These are phyloP conservation scores for Luffa acutangula DNA, from an alignment of 306 rosid species.

Conservation along the genomic window DNA sequence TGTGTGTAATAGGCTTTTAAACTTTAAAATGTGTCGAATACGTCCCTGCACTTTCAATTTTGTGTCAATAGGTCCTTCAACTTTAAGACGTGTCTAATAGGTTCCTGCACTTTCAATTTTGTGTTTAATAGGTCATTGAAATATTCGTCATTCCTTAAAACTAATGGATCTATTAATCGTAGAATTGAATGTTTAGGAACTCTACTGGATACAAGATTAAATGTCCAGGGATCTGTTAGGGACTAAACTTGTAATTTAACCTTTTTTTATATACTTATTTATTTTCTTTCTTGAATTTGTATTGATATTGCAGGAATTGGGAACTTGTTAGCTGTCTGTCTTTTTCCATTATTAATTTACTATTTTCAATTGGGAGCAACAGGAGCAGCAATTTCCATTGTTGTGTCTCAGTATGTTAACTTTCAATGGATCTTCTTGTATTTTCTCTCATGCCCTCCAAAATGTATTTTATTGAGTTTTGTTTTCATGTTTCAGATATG, in stretches of 20 bases:
- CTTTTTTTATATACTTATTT: slow-evolving; percentile 1
- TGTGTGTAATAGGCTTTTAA: no score
- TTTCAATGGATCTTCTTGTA: slow-evolving; percentile 1
- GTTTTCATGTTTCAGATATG: slow-evolving; percentile 43
- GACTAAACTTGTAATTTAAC: neutral
- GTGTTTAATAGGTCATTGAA: no score
- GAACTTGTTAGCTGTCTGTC: slow-evolving; percentile 57
- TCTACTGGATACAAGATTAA: no score
- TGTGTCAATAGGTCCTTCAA: no score
- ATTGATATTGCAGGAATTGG: slow-evolving; percentile 57
- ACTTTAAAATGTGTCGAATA: neutral
- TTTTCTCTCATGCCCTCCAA: neutral
- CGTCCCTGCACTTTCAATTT: no score
- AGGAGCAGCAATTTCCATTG: slow-evolving; percentile 87
- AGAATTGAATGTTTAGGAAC: no score
- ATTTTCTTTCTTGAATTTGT: neutral
- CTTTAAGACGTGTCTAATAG: no score
- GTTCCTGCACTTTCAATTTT: no score
- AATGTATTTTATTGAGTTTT: neutral
- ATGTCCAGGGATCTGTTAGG: no score
- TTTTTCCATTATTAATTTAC: slow-evolving; percentile 72
- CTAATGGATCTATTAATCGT: no score
- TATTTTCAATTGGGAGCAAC: slow-evolving; percentile 61
- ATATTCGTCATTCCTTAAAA: no score
- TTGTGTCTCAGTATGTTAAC: slow-evolving; percentile 76